phyloP scores from a whole-genome alignment of 805 yeast species.

The Candida nanaspora region DNA sequence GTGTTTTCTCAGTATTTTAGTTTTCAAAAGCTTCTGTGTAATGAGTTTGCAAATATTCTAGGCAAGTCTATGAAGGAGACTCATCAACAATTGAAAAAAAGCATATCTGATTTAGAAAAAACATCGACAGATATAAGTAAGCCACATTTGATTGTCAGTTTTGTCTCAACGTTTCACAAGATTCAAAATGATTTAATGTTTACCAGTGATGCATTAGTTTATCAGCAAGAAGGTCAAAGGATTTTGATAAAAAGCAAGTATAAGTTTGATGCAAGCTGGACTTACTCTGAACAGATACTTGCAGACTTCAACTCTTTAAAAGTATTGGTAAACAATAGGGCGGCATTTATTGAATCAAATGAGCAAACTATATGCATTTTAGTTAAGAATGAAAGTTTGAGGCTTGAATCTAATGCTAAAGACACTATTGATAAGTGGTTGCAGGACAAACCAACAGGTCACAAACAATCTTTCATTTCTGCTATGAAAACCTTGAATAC shows the following conservation, averaged over 20 bases:
- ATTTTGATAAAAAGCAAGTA: conserved; percentile 32
- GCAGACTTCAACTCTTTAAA: conserved; percentile 35
- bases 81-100: not conserved
- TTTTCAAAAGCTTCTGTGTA: conserved; percentile 45
- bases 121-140: conserved; percentile 29
- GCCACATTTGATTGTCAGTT: conserved; percentile 27
- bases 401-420: conserved; percentile 26
- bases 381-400: conserved; percentile 31
- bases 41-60: conserved; percentile 33
- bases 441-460: conserved; percentile 37
- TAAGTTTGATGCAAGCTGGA: conserved; percentile 46
- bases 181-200: conserved; percentile 28
- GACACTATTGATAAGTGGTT: conserved; percentile 40
- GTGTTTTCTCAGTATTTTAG: conserved; percentile 42
- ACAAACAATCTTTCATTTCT: conserved; percentile 29
- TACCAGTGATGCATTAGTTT: conserved; percentile 22
- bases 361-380: conserved; percentile 36
- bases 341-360: conserved; percentile 21
- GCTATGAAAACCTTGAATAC: conserved; percentile 34
- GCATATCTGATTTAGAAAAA: conserved; percentile 24
- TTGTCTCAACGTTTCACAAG: conserved; percentile 32
- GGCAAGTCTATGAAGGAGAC: conserved; percentile 17
- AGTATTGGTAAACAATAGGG: conserved; percentile 30
- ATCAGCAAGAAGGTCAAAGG: conserved; percentile 22
- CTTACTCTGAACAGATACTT: conserved; percentile 57